These are phyloP conservation scores for Eucalyptus sp. DNA, from an alignment of 345 rosid genomes.

Conservation along the genomic window DNA sequence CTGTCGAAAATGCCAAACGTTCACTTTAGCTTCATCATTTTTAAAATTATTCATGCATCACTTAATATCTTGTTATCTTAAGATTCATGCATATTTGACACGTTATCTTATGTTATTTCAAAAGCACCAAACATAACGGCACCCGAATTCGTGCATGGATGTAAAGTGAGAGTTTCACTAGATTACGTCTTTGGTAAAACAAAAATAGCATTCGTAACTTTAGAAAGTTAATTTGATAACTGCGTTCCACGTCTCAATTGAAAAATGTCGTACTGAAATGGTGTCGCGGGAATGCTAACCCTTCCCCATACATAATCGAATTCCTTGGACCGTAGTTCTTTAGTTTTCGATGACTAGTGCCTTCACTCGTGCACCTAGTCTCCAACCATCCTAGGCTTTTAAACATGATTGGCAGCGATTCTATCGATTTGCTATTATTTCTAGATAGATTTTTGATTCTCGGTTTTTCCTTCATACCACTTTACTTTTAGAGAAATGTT, in stretches of 20 bases:
- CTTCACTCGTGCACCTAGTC: neutral
- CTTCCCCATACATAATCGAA: neutral
- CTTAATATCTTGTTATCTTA: neutral
- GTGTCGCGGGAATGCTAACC: neutral
- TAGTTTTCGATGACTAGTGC: neutral
- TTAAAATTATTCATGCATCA: neutral
- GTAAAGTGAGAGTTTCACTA: neutral
- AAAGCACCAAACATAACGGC: neutral
- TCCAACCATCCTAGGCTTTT: neutral
- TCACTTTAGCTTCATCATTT: neutral
- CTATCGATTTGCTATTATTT: neutral
- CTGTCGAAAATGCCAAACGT: neutral
- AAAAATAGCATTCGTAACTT: neutral
- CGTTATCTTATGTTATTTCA: neutral
- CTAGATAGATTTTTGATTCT: neutral
- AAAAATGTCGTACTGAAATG: neutral
- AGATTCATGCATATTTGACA: neutral
- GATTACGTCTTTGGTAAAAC: neutral
- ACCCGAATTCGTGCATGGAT: neutral
- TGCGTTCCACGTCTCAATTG: neutral
- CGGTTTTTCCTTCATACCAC: neutral
- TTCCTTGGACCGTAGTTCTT: neutral
- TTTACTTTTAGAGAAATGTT: neutral
- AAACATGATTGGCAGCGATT: neutral
- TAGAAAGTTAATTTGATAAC: neutral